These are phyloP conservation scores for Excoecaria cochinchinensis DNA, from an alignment of 345 rosid species.

Conservation along the genomic window DNA sequence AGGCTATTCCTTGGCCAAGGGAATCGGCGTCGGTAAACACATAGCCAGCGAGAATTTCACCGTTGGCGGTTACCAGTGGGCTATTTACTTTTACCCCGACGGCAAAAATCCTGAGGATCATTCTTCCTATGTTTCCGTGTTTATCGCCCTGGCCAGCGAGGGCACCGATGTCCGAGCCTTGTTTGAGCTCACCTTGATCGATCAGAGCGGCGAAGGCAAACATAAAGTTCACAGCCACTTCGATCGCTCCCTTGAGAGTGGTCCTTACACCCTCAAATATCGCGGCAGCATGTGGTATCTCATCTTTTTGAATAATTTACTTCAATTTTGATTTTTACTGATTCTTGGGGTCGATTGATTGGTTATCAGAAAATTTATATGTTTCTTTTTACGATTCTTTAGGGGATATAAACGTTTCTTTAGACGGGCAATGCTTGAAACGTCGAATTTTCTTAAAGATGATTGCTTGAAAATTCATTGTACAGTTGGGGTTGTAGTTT, in stretches of 20 bases:
- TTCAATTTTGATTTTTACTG: not conserved
- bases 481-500: slow-evolving; percentile 92
- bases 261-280: slow-evolving; percentile 90
- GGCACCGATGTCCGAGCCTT: slow-evolving; percentile 89
- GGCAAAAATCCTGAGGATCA: slow-evolving; percentile 88
- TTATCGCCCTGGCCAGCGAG: slow-evolving; percentile 92
- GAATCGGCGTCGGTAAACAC: slow-evolving; percentile 88
- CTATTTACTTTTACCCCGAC: slow-evolving; percentile 86
- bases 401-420: slow-evolving; percentile 98
- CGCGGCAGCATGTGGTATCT: slow-evolving; percentile 91
- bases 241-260: slow-evolving; percentile 85
- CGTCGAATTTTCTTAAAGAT: slow-evolving; percentile 82
- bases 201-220: slow-evolving; percentile 82
- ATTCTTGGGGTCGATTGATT: not conserved
- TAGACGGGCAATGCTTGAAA: slow-evolving; percentile 67
- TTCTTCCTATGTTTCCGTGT: slow-evolving; percentile 77
- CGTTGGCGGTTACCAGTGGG: slow-evolving; percentile 86
- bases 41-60: slow-evolving; percentile 89
- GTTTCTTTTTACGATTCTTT: slow-evolving; percentile 10
- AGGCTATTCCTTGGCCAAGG: slow-evolving; percentile 88
- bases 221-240: slow-evolving; percentile 94
- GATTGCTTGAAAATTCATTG: slow-evolving; percentile 89
- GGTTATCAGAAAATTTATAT: not conserved
- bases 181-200: slow-evolving; percentile 74
- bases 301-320: not conserved